Conservation (phyloP, 192 early-diverging fungal species). For the Endogone sp. region DNA sequence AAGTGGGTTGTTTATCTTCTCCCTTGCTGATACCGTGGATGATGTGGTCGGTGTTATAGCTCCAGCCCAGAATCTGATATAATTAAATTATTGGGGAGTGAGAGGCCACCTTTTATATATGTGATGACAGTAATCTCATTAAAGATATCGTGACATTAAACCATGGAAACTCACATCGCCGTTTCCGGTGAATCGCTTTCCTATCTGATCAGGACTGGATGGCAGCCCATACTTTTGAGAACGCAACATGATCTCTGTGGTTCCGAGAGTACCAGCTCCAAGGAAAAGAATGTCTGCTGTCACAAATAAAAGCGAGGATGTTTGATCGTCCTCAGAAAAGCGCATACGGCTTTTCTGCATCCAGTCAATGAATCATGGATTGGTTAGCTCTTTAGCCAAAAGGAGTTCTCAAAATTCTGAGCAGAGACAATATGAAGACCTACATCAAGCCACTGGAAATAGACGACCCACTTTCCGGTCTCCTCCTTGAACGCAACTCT, state of each 20-base stretch:
- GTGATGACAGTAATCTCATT: too few species aligned
- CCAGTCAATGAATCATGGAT: too few species aligned
- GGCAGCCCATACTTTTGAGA: conserved; percentile 30
- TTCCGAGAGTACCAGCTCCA: conserved; percentile 37
- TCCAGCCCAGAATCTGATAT: too few species aligned
- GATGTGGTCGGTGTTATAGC: too few species aligned
- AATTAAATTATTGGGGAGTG: too few species aligned
- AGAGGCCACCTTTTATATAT: too few species aligned
- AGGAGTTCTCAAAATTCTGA: too few species aligned
- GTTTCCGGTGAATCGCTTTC: conserved; percentile 41
- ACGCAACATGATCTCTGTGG: conserved; percentile 36
- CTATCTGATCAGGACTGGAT: conserved; percentile 24
- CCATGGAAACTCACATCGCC: conserved; percentile 36
- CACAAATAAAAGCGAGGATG: conserved; percentile 31
- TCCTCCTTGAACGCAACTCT: conserved; percentile 26
- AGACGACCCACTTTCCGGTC: conserved; percentile 28
- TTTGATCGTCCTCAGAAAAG: background rate
- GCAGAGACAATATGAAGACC: too few species aligned
- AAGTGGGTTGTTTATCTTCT: conserved; percentile 19
- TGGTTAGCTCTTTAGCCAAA: too few species aligned
- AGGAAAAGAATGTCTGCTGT: conserved; percentile 38
- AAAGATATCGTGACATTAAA: conserved; percentile 15
- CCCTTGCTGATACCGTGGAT: conserved; percentile 31
- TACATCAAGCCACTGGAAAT: conserved; percentile 41
- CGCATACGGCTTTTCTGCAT: conserved; percentile 17